Percentiles rank a stretch among this genome's conserved stretches.
phyloP scores from a whole-genome alignment of 768 basidiomycete genomes.

The Podaxis mareebaensis region DNA sequence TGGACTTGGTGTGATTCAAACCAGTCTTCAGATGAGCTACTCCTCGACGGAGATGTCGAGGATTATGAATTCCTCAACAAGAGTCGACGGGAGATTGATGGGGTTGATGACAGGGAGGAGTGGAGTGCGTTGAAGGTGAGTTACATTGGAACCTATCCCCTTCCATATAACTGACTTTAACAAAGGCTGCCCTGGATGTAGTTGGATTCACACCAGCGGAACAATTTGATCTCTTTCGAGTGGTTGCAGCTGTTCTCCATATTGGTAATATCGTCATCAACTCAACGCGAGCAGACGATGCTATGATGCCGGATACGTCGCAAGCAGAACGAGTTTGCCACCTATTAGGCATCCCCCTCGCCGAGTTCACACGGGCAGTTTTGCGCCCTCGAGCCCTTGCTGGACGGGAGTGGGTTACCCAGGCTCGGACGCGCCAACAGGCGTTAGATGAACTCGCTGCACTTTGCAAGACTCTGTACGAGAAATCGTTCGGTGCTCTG shows the following conservation, averaged over 20 bases:
- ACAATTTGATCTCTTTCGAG: constrained; percentile 91
- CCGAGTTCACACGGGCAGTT: constrained; percentile 87
- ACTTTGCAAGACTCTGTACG: constrained; percentile 93
- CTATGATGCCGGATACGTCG: constrained; percentile 73
- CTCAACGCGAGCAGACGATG: constrained; percentile 77
- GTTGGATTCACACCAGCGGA: constrained; percentile 87
- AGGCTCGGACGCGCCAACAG: constrained; percentile 88
- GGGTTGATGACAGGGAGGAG: constrained; percentile 88
- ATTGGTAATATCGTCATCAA: constrained; percentile 91
- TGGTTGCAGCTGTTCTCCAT: constrained; percentile 91
- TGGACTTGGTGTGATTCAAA: constrained; percentile 9
- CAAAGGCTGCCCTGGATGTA: constrained; percentile 74
- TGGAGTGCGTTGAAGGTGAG: constrained; percentile 78
- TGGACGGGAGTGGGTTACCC: constrained; percentile 95
- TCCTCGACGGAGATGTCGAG: constrained; percentile 72
- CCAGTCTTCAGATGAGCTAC: constrained; percentile 55
- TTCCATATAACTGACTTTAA: constrained; percentile 29
- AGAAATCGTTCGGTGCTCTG: constrained; percentile 92
- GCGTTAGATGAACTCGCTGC: constrained; percentile 90
- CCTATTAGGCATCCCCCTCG: constrained; percentile 82
- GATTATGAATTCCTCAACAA: constrained; percentile 92
- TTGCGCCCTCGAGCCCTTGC: constrained; percentile 89
- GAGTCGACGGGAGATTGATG: constrained; percentile 90
- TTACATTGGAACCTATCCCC: not conserved
- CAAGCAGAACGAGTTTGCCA: constrained; percentile 92